phyloP scores from a whole-genome alignment of 805 yeast species.

The Yamadazyma endophytica region DNA sequence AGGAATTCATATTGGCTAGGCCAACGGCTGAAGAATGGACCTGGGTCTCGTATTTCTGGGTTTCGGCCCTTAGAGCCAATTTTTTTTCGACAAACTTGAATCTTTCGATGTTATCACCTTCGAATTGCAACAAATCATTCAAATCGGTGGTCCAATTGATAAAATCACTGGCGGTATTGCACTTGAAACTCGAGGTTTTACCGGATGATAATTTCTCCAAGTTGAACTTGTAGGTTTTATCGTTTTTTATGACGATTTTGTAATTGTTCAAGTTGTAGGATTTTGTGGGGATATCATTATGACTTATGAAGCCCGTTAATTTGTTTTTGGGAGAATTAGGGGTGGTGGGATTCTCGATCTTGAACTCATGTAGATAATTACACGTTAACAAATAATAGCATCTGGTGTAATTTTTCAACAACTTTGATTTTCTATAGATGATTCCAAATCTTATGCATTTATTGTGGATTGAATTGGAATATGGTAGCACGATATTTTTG shows the following conservation, averaged over 20 bases:
- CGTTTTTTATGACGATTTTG: slow-evolving; percentile 27
- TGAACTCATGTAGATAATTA: slow-evolving; percentile 41
- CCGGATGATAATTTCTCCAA: slow-evolving; percentile 21
- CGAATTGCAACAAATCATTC: slow-evolving; percentile 46
- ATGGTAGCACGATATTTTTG: slow-evolving; percentile 32
- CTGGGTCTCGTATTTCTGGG: too few species aligned
- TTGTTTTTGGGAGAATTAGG: slow-evolving; percentile 22
- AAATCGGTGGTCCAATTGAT: slow-evolving; percentile 54
- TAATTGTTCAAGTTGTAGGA: slow-evolving; percentile 41
- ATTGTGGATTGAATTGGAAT: slow-evolving; percentile 33
- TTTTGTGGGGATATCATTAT: slow-evolving; percentile 35
- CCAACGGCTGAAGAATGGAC: too few species aligned
- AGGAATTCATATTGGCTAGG: too few species aligned
- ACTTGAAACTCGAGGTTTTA: slow-evolving; percentile 38
- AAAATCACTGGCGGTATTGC: slow-evolving; percentile 42
- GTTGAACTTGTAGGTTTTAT: slow-evolving; percentile 29
- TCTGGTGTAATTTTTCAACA: slow-evolving; percentile 36
- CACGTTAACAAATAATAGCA: slow-evolving; percentile 38
- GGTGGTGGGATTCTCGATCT: slow-evolving; percentile 21
- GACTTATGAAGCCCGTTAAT: slow-evolving; percentile 37
- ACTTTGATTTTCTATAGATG: slow-evolving; percentile 36
- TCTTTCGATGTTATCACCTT: slow-evolving; percentile 44
- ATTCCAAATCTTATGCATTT: slow-evolving; percentile 37
- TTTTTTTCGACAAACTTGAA: slow-evolving; percentile 44
- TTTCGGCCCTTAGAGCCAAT: slow-evolving; percentile 24